Evolutionary conservation across 768 basidiomycete species (phyloP).

Genomic region (Lanmaoa pseudosensibilis): DNA sequence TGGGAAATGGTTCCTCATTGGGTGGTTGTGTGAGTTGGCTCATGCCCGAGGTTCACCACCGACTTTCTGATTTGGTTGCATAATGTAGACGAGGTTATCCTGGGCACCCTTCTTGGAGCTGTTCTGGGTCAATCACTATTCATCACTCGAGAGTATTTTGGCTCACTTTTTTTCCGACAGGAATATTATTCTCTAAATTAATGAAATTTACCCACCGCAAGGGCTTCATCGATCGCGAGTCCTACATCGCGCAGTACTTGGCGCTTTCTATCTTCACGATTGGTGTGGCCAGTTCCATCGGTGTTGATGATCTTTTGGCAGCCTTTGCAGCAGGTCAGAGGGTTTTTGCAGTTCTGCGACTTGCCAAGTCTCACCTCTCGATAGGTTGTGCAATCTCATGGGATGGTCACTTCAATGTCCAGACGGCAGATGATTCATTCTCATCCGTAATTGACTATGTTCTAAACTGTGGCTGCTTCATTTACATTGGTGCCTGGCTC

Average conservation of each 20-base stretch:
- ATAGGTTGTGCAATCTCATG: slow-evolving; percentile 86
- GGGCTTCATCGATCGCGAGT: slow-evolving; percentile 75
- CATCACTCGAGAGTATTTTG: background rate
- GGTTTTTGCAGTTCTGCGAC: background rate
- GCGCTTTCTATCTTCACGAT: slow-evolving; percentile 71
- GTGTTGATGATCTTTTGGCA: slow-evolving; percentile 86
- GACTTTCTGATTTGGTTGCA: background rate
- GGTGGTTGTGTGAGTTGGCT: slow-evolving; percentile 61
- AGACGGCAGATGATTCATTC: slow-evolving; percentile 84
- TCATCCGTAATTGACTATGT: slow-evolving; percentile 89
- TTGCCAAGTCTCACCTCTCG: background rate
- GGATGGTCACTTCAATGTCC: slow-evolving; percentile 81
- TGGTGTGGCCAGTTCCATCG: slow-evolving; percentile 78
- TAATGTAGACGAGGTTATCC: slow-evolving; percentile 71
- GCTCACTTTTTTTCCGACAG: slow-evolving; percentile 35
- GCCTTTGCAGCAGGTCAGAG: slow-evolving; percentile 75
- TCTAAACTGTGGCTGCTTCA: slow-evolving; percentile 76
- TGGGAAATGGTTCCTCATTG: slow-evolving; percentile 82
- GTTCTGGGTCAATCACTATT: slow-evolving; percentile 39
- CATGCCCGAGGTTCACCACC: background rate
- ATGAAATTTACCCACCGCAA: slow-evolving; percentile 68
- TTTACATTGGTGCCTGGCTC: slow-evolving; percentile 88
- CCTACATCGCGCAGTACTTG: slow-evolving; percentile 83
- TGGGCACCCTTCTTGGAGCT: slow-evolving; percentile 72
- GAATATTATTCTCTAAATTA: slow-evolving; percentile 64